These are phyloP conservation scores for Lathyrus aphaca DNA, from an alignment of 306 rosid genomes.

Conservation along the genomic window DNA sequence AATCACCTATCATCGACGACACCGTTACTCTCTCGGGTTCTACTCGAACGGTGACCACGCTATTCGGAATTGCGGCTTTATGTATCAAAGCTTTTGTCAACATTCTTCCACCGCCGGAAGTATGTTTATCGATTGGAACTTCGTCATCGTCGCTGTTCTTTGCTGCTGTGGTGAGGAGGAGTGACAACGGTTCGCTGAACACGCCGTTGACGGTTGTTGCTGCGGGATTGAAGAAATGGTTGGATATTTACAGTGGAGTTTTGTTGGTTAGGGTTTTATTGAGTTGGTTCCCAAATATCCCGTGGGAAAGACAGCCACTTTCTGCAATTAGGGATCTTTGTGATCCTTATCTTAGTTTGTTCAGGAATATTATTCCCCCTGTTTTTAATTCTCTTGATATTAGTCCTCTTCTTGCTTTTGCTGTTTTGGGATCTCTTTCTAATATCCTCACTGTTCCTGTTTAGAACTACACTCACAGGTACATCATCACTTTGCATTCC, in stretches of 20 bases:
- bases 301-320: slow-evolving; percentile 91
- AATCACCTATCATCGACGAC: background rate
- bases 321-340: slow-evolving; percentile 91
- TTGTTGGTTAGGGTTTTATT: slow-evolving; percentile 94
- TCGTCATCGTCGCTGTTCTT: slow-evolving; percentile 45
- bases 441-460: slow-evolving; percentile 52
- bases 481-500: background rate
- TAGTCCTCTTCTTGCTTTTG: slow-evolving; percentile 91
- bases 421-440: slow-evolving; percentile 79
- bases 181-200: slow-evolving; percentile 57
- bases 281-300: slow-evolving; percentile 97
- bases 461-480: background rate
- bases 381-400: slow-evolving; percentile 85
- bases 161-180: slow-evolving; percentile 49
- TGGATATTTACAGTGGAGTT: slow-evolving; percentile 92
- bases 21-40: slow-evolving; percentile 2
- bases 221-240: slow-evolving; percentile 87
- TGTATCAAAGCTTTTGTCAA: background rate
- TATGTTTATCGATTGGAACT: background rate
- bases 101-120: slow-evolving; percentile 4
- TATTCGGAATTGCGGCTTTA: background rate
- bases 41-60: slow-evolving; percentile 39
- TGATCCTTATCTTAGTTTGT: slow-evolving; percentile 84
- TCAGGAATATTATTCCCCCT: slow-evolving; percentile 86
- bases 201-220: slow-evolving; percentile 97